phyloP scores from a whole-genome alignment of 192 early-diverging fungal species.

The Linnemannia hyalina region DNA sequence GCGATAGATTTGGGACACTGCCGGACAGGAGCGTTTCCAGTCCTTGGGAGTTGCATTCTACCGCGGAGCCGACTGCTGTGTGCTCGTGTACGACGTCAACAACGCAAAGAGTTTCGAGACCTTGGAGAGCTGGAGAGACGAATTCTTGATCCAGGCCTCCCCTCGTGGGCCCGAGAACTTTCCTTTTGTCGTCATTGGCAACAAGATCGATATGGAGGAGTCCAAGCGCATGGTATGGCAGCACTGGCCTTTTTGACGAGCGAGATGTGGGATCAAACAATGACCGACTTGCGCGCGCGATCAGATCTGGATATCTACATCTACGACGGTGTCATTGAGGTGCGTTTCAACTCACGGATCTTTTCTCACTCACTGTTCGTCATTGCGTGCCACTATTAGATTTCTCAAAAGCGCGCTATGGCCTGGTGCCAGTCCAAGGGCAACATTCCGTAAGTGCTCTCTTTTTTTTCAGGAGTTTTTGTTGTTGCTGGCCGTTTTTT shows the following conservation, averaged over 20 bases:
- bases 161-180: slow-evolving; percentile 97
- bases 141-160: slow-evolving; percentile 96
- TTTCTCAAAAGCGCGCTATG: slow-evolving; percentile 96
- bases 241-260: background rate
- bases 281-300: background rate
- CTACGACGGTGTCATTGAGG: background rate
- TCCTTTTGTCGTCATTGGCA: slow-evolving; percentile 99
- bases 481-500: background rate
- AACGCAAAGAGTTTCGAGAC: slow-evolving; percentile 95
- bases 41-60: slow-evolving; percentile 99
- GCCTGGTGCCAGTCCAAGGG: slow-evolving; percentile 97
- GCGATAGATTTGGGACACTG: slow-evolving; percentile 95
- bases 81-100: slow-evolving; percentile 97
- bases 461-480: slow-evolving; percentile 22
- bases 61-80: slow-evolving; percentile 99
- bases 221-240: slow-evolving; percentile 82
- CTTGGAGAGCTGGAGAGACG: slow-evolving; percentile 97
- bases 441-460: slow-evolving; percentile 76
- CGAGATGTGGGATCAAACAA: background rate
- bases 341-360: background rate
- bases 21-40: slow-evolving; percentile 99
- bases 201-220: slow-evolving; percentile 99
- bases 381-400: slow-evolving; percentile 61
- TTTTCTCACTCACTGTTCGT: background rate
- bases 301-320: background rate